These are phyloP conservation scores for Claviceps spartinae DNA, from an alignment of 2,329 filamentous ascomycete species.

Conservation along the genomic window DNA sequence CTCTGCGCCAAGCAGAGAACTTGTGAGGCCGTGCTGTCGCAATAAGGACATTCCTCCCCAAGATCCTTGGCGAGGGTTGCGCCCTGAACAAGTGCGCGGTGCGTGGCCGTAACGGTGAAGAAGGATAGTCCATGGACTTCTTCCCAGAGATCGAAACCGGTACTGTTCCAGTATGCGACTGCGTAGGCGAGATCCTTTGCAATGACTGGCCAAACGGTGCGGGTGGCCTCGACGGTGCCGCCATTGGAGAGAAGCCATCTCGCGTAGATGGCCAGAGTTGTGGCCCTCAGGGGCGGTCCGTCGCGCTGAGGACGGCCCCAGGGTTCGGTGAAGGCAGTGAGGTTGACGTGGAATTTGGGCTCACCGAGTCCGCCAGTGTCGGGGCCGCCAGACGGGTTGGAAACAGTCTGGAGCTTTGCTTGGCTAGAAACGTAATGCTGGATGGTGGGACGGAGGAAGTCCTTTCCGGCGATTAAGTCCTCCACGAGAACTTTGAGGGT, in stretches of 20 bases:
- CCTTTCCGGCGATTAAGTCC: constrained; percentile 42
- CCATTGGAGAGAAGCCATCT: constrained; percentile 58
- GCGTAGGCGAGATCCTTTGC: constrained; percentile 66
- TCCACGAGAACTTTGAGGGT: constrained; percentile 56
- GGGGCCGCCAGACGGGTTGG: constrained; percentile 50
- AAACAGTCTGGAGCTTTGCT: constrained; percentile 48
- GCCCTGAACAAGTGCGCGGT: constrained; percentile 58
- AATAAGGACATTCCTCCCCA: constrained; percentile 45
- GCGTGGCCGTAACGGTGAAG: constrained; percentile 59
- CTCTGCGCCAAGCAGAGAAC: constrained; percentile 60
- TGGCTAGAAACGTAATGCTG: constrained; percentile 55
- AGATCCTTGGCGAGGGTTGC: constrained; percentile 50
- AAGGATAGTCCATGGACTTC: constrained; percentile 66
- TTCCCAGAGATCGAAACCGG: constrained; percentile 70
- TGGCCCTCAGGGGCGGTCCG: constrained; percentile 64
- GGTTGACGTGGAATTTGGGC: constrained; percentile 56
- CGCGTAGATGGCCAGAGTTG: constrained; percentile 57
- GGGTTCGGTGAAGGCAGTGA: constrained; percentile 45
- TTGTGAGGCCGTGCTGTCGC: constrained; percentile 51
- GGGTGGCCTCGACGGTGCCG: constrained; percentile 40
- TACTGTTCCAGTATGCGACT: constrained; percentile 54
- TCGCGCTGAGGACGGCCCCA: constrained; percentile 71
- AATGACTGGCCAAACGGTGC: constrained; percentile 58
- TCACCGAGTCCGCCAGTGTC: constrained; percentile 47
- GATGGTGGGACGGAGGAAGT: constrained; percentile 44